These are phyloP conservation scores for Cercophora scortea DNA, from an alignment of 495 filamentous ascomycete genomes.

Conservation along the genomic window DNA sequence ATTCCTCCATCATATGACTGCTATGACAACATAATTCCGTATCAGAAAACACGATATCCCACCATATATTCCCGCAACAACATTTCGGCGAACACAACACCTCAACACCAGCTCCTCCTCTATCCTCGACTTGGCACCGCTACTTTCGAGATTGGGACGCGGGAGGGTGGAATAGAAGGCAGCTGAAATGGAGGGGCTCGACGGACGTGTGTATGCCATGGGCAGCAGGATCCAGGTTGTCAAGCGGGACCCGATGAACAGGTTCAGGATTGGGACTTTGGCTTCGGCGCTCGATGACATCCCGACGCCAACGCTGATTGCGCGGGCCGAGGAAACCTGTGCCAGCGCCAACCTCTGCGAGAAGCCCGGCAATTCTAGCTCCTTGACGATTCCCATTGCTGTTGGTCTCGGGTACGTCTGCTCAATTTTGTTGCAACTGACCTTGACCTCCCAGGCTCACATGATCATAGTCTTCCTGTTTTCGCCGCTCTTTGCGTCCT, in stretches of 20 bases:
- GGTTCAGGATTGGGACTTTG: conserved; percentile 1
- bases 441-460: conserved; percentile 22
- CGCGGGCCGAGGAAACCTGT: conserved; percentile 14
- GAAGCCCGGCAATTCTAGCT: conserved; percentile 46
- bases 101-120: conserved; percentile 1
- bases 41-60: conserved; percentile 6
- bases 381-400: conserved; percentile 65
- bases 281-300: conserved; percentile 5
- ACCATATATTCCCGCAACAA: conserved; percentile 6
- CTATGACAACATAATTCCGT: conserved; percentile 21
- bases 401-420: conserved; percentile 73
- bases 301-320: conserved; percentile 11
- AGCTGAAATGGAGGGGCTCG: conserved; percentile 20
- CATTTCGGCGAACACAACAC: neutral
- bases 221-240: conserved; percentile 18
- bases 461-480: conserved; percentile 61
- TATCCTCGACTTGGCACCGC: neutral
- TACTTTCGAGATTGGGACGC: neutral
- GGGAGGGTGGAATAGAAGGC: conserved; percentile 3
- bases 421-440: neutral
- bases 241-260: conserved; percentile 1
- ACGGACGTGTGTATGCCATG: conserved; percentile 14
- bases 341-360: conserved; percentile 35
- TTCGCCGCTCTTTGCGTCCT: conserved; percentile 58
- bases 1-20: conserved; percentile 14